A percentile compares a stretch with the other conserved stretches of the same genome.
Conservation (phyloP, 139 green algal genomes). For the Marvania coccoides region DNA sequence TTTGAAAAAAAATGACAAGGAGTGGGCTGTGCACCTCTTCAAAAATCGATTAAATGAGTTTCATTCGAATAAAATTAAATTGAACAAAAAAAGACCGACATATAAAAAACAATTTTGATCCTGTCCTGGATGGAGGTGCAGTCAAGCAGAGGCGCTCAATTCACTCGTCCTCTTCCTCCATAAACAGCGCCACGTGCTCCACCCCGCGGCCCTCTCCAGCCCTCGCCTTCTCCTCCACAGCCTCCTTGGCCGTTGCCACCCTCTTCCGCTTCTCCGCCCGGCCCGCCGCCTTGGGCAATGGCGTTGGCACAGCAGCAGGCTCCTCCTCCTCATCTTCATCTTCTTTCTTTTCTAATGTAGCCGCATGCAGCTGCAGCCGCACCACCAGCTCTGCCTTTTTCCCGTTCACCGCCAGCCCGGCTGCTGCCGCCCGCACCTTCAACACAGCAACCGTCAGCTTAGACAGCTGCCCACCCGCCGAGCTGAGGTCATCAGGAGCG, state of each 20-base stretch:
- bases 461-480: not conserved
- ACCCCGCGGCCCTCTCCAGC: constrained; percentile 66
- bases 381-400: constrained; percentile 20
- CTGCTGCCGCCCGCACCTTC: constrained; percentile 2
- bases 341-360: not conserved
- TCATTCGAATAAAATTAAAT: too few species aligned
- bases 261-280: not conserved
- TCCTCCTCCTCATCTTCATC: not conserved
- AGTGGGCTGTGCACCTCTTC: too few species aligned
- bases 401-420: not conserved
- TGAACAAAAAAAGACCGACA: too few species aligned
- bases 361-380: not conserved
- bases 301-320: not conserved
- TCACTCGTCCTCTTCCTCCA: constrained; percentile 14
- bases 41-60: too few species aligned
- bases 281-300: not conserved
- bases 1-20: too few species aligned
- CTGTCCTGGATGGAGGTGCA: too few species aligned
- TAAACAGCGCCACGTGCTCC: constrained; percentile 68
- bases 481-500: constrained; percentile 47
- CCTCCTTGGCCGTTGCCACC: constrained; percentile 30
- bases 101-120: too few species aligned
- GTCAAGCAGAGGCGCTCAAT: too few species aligned
- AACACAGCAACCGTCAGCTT: constrained; percentile 37
- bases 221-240: constrained; percentile 56